These are phyloP conservation scores for Xylaria venustula DNA, from an alignment of 495 filamentous ascomycete genomes.

Conservation along the genomic window DNA sequence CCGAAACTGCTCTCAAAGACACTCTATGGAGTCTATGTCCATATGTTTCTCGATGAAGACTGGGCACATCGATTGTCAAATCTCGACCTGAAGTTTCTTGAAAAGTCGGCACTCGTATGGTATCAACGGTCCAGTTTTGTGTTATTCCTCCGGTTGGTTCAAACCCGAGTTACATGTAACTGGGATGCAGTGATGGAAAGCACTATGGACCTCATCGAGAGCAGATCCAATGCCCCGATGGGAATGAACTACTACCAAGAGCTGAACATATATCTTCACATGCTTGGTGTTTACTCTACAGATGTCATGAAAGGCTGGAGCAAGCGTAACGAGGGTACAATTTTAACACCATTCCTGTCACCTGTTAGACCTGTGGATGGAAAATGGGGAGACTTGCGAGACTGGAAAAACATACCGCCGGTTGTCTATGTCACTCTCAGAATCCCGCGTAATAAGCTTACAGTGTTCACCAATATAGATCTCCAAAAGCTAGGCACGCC, in stretches of 20 bases:
- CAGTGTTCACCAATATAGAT: neutral
- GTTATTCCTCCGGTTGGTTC: constrained; percentile 20
- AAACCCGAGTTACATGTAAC: constrained; percentile 13
- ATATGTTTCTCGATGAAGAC: constrained; percentile 21
- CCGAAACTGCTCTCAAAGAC: constrained; percentile 4
- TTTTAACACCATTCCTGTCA: neutral
- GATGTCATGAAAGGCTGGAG: neutral
- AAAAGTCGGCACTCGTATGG: neutral
- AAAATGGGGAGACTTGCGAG: constrained; percentile 14
- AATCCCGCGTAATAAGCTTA: constrained; percentile 23
- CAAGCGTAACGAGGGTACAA: neutral
- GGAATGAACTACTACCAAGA: too few relatives aligned
- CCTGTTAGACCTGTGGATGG: neutral
- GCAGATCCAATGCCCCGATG: too few relatives aligned
- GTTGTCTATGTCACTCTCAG: constrained; percentile 36
- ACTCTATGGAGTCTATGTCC: constrained; percentile 15
- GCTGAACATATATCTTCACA: too few relatives aligned
- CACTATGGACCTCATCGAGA: constrained; percentile 23
- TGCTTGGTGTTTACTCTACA: constrained; percentile 10
- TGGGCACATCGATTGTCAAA: neutral
- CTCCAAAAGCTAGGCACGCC: neutral
- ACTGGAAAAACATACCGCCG: constrained; percentile 35
- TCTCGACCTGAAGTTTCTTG: neutral
- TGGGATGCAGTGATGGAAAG: constrained; percentile 1
- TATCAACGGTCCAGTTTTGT: too few relatives aligned